Evolutionary conservation across 495 filamentous ascomycete species (phyloP).

Genomic region (Aspergillus indologenus): DNA sequence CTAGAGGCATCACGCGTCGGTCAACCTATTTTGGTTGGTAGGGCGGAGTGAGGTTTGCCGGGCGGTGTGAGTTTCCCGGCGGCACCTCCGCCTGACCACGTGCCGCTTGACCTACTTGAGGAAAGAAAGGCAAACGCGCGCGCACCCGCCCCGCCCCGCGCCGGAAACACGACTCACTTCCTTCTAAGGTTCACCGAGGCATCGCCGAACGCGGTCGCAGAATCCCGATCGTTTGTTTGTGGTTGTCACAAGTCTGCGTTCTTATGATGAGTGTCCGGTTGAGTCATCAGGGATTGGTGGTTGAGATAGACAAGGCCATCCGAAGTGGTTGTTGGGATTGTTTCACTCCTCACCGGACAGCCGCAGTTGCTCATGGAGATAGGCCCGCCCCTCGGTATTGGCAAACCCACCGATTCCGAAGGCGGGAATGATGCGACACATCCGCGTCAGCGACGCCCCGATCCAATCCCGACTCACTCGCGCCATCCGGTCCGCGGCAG

Average conservation of each 20-base stretch:
- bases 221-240: background rate
- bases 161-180: background rate
- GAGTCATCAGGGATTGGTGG: too few species aligned
- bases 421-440: slow-evolving; percentile 83
- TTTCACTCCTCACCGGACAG: background rate
- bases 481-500: slow-evolving; percentile 52
- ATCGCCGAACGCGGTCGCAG: background rate
- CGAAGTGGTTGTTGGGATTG: background rate
- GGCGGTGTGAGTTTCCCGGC: background rate
- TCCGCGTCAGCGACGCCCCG: slow-evolving; percentile 66
- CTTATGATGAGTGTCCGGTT: too few species aligned
- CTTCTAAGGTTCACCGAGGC: background rate
- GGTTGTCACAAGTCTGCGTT: background rate
- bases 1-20: background rate
- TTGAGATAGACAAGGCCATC: background rate
- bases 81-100: background rate
- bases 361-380: background rate
- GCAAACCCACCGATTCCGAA: slow-evolving; percentile 88
- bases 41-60: background rate
- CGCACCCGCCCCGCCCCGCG: too few species aligned
- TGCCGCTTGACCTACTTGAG: background rate
- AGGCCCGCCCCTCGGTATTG: slow-evolving; percentile 43
- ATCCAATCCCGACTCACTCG: slow-evolving; percentile 71
- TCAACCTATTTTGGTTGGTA: background rate
- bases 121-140: background rate